Percentiles rank a stretch among this genome's conserved stretches.
Conservation (phyloP, 306 rosid genomes). For the Styphnolobium japonicum region DNA sequence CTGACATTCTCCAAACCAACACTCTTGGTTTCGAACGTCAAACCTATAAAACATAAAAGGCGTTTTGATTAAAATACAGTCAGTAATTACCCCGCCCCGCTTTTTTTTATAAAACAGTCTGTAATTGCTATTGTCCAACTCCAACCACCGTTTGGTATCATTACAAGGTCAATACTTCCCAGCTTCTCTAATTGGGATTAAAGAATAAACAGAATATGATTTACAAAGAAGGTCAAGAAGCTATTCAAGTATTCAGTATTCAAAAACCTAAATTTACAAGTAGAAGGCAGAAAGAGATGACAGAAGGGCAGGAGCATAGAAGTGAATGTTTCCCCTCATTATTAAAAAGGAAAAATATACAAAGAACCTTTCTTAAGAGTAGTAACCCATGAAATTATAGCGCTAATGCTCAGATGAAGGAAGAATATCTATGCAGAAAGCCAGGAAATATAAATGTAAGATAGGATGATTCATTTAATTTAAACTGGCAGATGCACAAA, state of each 20-base stretch:
- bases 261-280: no score
- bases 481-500: not conserved
- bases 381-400: not conserved
- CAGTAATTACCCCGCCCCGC: no score
- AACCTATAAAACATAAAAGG: not conserved
- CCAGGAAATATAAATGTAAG: not conserved
- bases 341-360: not conserved
- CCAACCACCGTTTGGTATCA: no score
- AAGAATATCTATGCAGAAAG: not conserved
- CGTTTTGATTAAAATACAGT: not conserved
- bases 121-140: not conserved
- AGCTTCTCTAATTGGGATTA: not conserved
- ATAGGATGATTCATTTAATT: not conserved
- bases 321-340: not conserved
- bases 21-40: not conserved
- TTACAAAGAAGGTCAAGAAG: not conserved
- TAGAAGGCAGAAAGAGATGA: no score
- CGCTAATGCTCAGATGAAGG: not conserved
- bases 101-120: not conserved
- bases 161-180: not conserved
- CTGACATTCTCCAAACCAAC: not conserved
- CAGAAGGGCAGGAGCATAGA: no score
- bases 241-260: no score
- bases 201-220: not conserved
- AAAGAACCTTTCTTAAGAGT: not conserved